phyloP scores from a whole-genome alignment of 805 yeast species.

The Kluyveromyces dobzhanskii region DNA sequence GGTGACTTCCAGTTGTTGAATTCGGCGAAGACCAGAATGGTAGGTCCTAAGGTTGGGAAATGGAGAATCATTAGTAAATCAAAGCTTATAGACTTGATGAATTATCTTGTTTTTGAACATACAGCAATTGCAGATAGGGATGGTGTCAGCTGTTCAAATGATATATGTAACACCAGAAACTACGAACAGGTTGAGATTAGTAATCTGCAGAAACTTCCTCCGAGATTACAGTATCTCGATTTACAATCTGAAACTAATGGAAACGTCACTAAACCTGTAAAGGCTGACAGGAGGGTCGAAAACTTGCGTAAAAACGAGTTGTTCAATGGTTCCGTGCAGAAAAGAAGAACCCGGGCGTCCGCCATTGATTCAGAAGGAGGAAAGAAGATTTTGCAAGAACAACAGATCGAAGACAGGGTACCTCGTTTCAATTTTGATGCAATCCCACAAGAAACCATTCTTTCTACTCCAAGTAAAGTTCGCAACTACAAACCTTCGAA shows the following conservation, averaged over 20 bases:
- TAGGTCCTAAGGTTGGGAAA: not conserved
- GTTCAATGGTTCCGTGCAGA: not conserved
- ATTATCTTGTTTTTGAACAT: slow-evolving; percentile 17
- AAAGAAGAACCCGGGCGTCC: not conserved
- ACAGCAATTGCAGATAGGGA: slow-evolving; percentile 12
- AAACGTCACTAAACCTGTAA: not conserved
- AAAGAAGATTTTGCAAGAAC: not conserved
- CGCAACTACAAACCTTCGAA: no score
- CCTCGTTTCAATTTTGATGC: no score
- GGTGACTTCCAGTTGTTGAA: not conserved
- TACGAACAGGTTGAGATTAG: slow-evolving; percentile 12
- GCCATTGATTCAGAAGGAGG: not conserved
- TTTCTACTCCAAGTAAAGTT: no score
- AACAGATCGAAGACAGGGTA: not conserved
- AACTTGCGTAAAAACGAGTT: not conserved
- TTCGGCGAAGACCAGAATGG: not conserved
- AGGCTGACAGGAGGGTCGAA: not conserved
- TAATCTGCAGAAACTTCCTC: slow-evolving; percentile 1
- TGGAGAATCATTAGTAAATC: slow-evolving; percentile 6
- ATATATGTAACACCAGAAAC: slow-evolving; percentile 21
- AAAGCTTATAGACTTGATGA: slow-evolving; percentile 11
- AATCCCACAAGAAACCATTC: no score
- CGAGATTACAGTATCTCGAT: not conserved
- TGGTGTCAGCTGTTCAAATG: slow-evolving; percentile 21
- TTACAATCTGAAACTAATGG: not conserved